These are phyloP conservation scores for Saussurea involucrata DNA, from an alignment of 129 eudicot species.

Conservation along the genomic window DNA sequence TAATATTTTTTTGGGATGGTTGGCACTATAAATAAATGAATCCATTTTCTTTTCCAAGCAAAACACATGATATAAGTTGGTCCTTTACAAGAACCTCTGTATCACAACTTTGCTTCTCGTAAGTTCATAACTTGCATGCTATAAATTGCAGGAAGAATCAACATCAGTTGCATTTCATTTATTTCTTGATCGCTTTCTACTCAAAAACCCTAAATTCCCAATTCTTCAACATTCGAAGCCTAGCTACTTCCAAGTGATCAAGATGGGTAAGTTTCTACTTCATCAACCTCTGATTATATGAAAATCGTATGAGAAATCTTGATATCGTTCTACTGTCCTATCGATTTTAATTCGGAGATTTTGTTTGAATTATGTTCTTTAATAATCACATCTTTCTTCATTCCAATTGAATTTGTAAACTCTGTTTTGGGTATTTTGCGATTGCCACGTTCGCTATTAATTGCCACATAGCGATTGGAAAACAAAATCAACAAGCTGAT, in stretches of 20 bases:
- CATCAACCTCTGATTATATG: background rate
- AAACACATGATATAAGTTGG: background rate
- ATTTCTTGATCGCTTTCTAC: no score
- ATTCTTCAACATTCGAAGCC: background rate
- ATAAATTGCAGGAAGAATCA: no score
- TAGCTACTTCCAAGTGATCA: background rate
- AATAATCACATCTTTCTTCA: background rate
- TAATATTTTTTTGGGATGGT: background rate
- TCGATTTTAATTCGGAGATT: background rate
- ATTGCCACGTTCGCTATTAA: background rate
- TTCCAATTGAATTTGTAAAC: background rate
- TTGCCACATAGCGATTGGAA: background rate
- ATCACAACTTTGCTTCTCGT: no score
- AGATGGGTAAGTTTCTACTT: slow-evolving; percentile 4
- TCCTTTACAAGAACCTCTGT: background rate
- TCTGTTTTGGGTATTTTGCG: background rate
- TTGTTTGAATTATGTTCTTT: background rate
- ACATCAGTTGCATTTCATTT: no score
- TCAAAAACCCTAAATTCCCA: no score
- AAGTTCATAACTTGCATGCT: no score
- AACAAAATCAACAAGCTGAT: background rate
- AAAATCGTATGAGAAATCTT: background rate
- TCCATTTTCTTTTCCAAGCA: background rate
- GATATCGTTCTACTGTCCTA: background rate
- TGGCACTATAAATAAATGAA: background rate